Conservation (phyloP, 768 basidiomycete genomes). For the Fomitopsis serialis region DNA sequence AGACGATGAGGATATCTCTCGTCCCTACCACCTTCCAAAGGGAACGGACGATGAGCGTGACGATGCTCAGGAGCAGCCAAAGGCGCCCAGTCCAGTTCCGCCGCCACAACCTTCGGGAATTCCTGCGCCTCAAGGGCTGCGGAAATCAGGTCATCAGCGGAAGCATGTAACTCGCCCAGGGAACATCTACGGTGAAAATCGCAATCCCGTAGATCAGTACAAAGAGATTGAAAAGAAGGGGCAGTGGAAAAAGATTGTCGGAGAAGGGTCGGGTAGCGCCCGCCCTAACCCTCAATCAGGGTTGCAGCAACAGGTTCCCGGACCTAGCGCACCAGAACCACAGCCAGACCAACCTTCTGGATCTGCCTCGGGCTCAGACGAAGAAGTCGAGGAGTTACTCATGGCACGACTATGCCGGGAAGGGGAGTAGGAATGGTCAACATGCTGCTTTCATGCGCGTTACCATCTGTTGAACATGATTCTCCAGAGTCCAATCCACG, state of each 20-base stretch:
- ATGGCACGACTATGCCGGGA: not conserved
- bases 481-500: not conserved
- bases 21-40: not conserved
- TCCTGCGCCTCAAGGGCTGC: not conserved
- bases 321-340: constrained; percentile 2
- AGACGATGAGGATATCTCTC: not conserved
- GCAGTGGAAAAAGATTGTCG: constrained; percentile 3
- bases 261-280: constrained; percentile 1
- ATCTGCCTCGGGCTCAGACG: not conserved
- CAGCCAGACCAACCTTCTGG: not conserved
- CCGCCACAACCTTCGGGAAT: not conserved
- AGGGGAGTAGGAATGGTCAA: constrained; percentile 3
- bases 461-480: not conserved
- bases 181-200: not conserved
- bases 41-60: too few species aligned
- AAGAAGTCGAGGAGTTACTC: not conserved
- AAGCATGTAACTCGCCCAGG: not conserved
- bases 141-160: too few species aligned
- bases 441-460: not conserved
- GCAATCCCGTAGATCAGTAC: not conserved
- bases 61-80: not conserved
- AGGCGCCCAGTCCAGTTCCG: not conserved
- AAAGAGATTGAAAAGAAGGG: constrained; percentile 7
- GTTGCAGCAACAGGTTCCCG: constrained; percentile 3
- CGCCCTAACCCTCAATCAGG: not conserved